Evolutionary conservation across 83 land plant genomes (phyloP).

Genomic region (Picea mariana): DNA sequence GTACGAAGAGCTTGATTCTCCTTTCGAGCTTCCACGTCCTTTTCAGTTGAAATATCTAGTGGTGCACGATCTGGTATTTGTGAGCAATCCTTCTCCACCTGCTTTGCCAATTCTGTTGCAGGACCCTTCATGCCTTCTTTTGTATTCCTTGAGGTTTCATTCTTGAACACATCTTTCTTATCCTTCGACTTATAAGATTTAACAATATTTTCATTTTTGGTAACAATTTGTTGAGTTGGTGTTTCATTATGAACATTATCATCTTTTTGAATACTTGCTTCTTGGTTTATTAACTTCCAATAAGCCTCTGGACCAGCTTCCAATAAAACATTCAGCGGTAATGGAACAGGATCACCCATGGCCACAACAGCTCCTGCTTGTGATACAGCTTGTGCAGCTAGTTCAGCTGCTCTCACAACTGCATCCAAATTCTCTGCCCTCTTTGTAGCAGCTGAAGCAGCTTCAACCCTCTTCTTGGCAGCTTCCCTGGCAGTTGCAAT

Average conservation of each 20-base stretch:
- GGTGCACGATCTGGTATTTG: not conserved
- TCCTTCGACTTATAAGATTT: not conserved
- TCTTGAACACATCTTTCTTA: not conserved
- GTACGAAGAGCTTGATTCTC: not conserved
- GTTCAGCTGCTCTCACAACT: slow-evolving; percentile 81
- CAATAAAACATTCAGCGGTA: slow-evolving; percentile 35
- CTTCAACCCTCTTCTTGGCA: slow-evolving; percentile 64
- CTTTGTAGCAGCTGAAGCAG: slow-evolving; percentile 66
- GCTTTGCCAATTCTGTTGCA: slow-evolving; percentile 14
- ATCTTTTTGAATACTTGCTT: slow-evolving; percentile 2
- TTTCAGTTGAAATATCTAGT: not conserved
- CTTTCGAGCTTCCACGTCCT: not conserved
- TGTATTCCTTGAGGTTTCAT: not conserved
- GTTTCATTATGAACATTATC: slow-evolving; percentile 17
- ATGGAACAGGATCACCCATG: slow-evolving; percentile 78
- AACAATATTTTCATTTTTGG: not conserved
- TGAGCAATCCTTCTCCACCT: slow-evolving; percentile 7
- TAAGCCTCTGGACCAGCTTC: slow-evolving; percentile 61
- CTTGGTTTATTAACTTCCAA: slow-evolving; percentile 33
- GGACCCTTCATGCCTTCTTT: not conserved
- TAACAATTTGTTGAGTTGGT: not conserved
- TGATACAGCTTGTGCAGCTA: slow-evolving; percentile 78
- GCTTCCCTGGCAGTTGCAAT: slow-evolving; percentile 62
- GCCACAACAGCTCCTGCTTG: slow-evolving; percentile 76
- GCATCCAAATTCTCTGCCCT: slow-evolving; percentile 85